phyloP scores from a whole-genome alignment of 2,329 filamentous ascomycete species.

The Neurospora crassa region DNA sequence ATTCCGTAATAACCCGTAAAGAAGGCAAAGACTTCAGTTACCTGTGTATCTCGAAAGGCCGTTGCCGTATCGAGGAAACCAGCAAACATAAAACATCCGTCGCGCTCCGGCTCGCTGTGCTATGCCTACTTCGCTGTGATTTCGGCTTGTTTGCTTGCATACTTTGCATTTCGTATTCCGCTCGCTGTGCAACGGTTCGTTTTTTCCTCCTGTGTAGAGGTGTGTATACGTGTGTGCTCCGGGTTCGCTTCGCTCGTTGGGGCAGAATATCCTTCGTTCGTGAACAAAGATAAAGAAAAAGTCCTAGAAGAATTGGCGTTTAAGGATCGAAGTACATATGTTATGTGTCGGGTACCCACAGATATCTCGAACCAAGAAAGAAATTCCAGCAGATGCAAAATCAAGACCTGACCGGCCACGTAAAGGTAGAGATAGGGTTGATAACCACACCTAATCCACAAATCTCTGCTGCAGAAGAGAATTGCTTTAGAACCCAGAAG shows the following conservation, averaged over 20 bases:
- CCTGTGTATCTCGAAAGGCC: background rate
- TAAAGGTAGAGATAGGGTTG: background rate
- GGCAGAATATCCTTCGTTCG: background rate
- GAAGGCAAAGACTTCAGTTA: background rate
- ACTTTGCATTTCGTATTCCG: background rate
- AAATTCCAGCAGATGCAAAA: background rate
- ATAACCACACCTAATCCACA: background rate
- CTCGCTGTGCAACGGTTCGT: background rate
- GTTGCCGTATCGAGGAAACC: slow-evolving; percentile 1
- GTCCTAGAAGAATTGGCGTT: slow-evolving; percentile 1
- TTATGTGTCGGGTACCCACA: background rate
- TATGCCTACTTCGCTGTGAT: background rate
- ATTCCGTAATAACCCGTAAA: background rate
- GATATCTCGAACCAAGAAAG: background rate
- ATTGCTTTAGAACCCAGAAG: background rate
- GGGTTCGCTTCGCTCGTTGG: background rate
- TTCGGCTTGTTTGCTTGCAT: background rate
- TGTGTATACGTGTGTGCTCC: background rate
- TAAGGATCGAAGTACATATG: background rate
- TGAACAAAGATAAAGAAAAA: background rate
- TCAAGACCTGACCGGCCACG: background rate
- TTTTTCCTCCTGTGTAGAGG: background rate
- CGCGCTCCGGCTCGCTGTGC: background rate
- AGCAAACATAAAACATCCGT: background rate
- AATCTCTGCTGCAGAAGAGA: background rate